A percentile compares a stretch with the other conserved stretches of the same genome.
phyloP scores from a whole-genome alignment of 192 early-diverging fungal species.

The Coemansia sp. region DNA sequence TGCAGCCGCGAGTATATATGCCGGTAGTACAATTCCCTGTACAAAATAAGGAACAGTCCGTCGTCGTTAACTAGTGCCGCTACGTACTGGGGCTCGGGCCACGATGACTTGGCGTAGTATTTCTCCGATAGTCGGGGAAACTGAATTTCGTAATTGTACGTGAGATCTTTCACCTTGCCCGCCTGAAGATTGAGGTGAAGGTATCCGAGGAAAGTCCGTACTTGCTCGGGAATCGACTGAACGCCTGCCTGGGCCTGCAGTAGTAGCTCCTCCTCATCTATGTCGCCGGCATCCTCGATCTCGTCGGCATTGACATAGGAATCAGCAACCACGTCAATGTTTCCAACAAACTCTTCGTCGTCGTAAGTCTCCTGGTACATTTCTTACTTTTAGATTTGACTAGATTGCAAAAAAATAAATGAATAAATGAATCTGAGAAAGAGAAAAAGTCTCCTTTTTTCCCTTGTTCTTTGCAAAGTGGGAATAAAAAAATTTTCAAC shows the following conservation, averaged over 20 bases:
- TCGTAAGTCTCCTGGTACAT: constrained; percentile 57
- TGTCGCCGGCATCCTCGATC: constrained; percentile 38
- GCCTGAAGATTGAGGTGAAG: constrained; percentile 81
- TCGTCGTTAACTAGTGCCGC: constrained; percentile 82
- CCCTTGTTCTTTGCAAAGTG: background rate
- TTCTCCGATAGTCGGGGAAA: constrained; percentile 93
- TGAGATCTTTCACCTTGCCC: constrained; percentile 84
- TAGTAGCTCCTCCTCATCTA: constrained; percentile 43
- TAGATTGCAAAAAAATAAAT: constrained; percentile 4
- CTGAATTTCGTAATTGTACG: constrained; percentile 85
- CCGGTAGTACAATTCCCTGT: constrained; percentile 96
- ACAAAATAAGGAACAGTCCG: constrained; percentile 86
- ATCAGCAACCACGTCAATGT: constrained; percentile 54
- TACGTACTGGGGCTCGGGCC: constrained; percentile 88
- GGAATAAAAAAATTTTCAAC: constrained; percentile 17
- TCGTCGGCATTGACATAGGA: constrained; percentile 46
- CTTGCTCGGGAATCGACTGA: constrained; percentile 76
- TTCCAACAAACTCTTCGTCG: constrained; percentile 54
- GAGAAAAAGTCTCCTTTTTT: too few species aligned
- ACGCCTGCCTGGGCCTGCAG: constrained; percentile 52
- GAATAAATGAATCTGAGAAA: background rate
- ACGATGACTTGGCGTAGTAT: constrained; percentile 85
- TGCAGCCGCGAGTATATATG: constrained; percentile 95
- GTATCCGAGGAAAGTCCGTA: constrained; percentile 83
- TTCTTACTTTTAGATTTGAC: background rate